Base-by-base conservation (phyloP, 1,139 yeast genomes). In the Hanseniaspora sp. region DNA sequence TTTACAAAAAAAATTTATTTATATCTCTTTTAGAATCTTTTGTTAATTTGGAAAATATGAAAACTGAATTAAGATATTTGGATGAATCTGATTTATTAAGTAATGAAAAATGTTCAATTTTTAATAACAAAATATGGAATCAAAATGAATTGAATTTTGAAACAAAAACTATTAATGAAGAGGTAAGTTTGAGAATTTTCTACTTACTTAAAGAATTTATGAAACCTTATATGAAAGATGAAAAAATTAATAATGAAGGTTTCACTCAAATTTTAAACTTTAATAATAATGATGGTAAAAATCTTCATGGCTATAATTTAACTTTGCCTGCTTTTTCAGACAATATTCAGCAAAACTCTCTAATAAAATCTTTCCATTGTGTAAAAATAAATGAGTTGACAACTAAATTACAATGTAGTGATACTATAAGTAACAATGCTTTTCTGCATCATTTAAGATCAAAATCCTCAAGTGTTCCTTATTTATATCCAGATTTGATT, bases 311-410 rank as follows among this genome's bases (percentile, higher is more conserved):
- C 6, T 41, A 51, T 7, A 38, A 31, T 44, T 15, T 51, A 5
- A 51, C 35, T 9, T 39, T 51, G 4, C 54, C 54, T 15, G 34
- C 48, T 6, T 45, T 51, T 39, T 45, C 54, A 34, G 54, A 51
- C 13, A 15, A 39, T n/a, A 28, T 39, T 15, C 30, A 15, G 6
- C 29, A 45, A 13, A 38, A 38, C 12, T 47, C 54, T 5, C 30
- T 47, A 8, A 37, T 51, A 1, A 41, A 51, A 28, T 45, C 54
- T 12, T 51, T 51, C 15, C 48, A 51, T 17, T 43, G 54, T 17
- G 13, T 44, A 31, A 31, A 40, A 15, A 45, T 51, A 11, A 51
- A 31, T 28, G 54, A 44, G 29, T 39, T 45, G 11, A 51, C 54
- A 13, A 51, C 54, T 5, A 44, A 44, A 28, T n/a, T 51, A 5